phyloP scores from a whole-genome alignment of 169 alveolate genomes.

The Cryptosporidium bovis region DNA sequence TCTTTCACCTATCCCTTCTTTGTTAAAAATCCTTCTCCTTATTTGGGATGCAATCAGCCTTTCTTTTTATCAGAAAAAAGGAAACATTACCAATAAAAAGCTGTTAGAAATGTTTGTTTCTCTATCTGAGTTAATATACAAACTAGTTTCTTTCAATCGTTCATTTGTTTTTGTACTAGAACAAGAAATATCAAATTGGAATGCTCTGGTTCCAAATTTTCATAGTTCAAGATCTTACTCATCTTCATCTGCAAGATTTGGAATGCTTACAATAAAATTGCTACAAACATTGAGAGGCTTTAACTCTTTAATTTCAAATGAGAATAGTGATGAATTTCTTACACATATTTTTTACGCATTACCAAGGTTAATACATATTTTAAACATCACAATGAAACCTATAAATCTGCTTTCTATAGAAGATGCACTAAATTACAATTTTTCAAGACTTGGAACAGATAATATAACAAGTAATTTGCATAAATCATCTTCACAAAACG shows the following conservation, averaged over 20 bases:
- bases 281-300: constrained; percentile 36
- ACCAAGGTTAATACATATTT: constrained; percentile 32
- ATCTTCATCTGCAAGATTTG: constrained; percentile 11
- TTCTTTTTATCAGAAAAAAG: constrained; percentile 16
- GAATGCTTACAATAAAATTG: constrained; percentile 38
- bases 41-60: constrained; percentile 68
- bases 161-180: constrained; percentile 50
- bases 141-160: constrained; percentile 42
- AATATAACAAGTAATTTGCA: not conserved
- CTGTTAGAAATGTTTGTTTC: constrained; percentile 48
- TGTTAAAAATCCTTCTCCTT: constrained; percentile 18
- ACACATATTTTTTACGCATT: constrained; percentile 14
- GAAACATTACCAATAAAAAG: not conserved
- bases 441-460: constrained; percentile 15
- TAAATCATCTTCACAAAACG: not conserved
- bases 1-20: constrained; percentile 35
- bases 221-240: not conserved
- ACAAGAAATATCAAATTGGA: constrained; percentile 27
- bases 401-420: constrained; percentile 28
- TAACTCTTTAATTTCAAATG: not conserved
- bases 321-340: constrained; percentile 9
- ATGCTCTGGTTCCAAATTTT: constrained; percentile 29
- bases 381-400: constrained; percentile 20
- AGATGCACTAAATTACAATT: constrained; percentile 4
- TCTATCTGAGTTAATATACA: constrained; percentile 35